phyloP scores from a whole-genome alignment of 225 moss, liverwort and hornwort species.

The Lunularia cruciata region DNA sequence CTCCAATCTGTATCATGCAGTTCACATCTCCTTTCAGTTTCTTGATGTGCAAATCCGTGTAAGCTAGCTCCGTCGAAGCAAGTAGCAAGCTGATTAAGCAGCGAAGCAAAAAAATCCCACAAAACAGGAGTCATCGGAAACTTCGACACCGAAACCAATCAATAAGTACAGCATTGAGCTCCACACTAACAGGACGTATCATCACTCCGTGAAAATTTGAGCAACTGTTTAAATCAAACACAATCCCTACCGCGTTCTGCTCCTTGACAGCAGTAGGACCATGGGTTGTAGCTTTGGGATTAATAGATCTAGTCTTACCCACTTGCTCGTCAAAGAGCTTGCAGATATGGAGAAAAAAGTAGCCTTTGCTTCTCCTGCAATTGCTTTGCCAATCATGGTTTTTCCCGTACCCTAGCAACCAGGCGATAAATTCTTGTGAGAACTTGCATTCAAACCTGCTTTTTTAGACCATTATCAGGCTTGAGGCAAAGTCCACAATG shows the following conservation, averaged over 20 bases:
- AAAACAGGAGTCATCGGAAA: too few species aligned
- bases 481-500: too few species aligned
- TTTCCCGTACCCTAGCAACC: conserved; percentile 82
- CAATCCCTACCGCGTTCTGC: background rate
- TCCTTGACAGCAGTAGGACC: background rate
- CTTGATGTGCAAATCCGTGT: background rate
- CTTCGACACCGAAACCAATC: too few species aligned
- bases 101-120: too few species aligned
- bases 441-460: too few species aligned
- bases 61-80: background rate
- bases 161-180: too few species aligned
- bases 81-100: background rate
- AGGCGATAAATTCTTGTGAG: background rate
- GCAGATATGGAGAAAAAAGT: conserved; percentile 99
- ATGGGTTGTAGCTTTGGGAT: too few species aligned
- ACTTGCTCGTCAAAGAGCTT: conserved; percentile 97
- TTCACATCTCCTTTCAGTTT: background rate
- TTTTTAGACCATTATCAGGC: too few species aligned
- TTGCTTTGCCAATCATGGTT: conserved; percentile 99
- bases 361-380: conserved; percentile 95
- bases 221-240: too few species aligned
- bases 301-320: conserved; percentile 51
- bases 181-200: background rate
- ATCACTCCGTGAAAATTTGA: too few species aligned
- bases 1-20: conserved; percentile 67